Conservation (phyloP, 2,329 filamentous ascomycete species). For the Calcarisporium arbuscula region DNA sequence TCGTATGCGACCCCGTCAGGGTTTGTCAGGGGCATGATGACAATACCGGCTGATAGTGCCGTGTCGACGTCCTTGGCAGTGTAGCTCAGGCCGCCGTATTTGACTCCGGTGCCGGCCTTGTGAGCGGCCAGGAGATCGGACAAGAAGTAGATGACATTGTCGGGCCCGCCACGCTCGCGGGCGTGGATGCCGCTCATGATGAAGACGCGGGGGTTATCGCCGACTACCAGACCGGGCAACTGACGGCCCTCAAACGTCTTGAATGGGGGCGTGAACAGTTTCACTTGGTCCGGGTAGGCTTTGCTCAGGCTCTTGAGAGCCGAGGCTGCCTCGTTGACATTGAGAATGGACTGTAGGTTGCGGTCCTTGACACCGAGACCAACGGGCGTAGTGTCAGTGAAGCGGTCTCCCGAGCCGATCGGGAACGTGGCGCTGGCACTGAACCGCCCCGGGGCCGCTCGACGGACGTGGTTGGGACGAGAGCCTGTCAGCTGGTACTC, state of each 20-base stretch:
- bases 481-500: constrained; percentile 1
- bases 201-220: constrained; percentile 43
- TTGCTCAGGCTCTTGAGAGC: constrained; percentile 35
- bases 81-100: constrained; percentile 46
- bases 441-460: too few species aligned
- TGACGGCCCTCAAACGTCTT: constrained; percentile 36
- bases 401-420: constrained; percentile 37
- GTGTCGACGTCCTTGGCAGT: constrained; percentile 44
- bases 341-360: constrained; percentile 37
- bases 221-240: constrained; percentile 35
- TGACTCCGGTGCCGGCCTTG: constrained; percentile 40
- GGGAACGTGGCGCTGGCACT: constrained; percentile 13
- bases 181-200: constrained; percentile 50
- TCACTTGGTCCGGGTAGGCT: constrained; percentile 28
- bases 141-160: constrained; percentile 52
- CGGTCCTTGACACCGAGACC: constrained; percentile 27
- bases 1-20: constrained; percentile 48
- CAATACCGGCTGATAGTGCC: constrained; percentile 46
- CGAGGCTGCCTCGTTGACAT: constrained; percentile 35
- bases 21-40: constrained; percentile 46
- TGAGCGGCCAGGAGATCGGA: constrained; percentile 51
- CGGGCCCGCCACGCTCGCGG: constrained; percentile 50
- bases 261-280: constrained; percentile 34
- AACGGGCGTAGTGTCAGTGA: constrained; percentile 25
- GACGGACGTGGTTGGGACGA: too few species aligned